Evolutionary conservation across 805 yeast species (phyloP).

Genomic region (Wickerhamomyces xylosicus): DNA sequence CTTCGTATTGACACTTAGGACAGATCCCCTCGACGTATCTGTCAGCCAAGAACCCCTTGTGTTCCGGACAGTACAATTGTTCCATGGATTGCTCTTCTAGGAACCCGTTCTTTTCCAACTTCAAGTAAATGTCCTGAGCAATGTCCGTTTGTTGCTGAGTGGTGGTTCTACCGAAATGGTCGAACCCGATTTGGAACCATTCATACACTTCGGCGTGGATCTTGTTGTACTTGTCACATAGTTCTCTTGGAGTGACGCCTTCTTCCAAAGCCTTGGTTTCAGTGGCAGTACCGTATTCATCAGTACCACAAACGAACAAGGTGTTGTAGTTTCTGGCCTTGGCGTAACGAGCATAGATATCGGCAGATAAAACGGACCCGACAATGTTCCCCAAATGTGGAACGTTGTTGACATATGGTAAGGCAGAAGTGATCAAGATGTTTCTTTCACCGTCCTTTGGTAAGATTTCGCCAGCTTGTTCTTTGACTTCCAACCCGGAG

Average conservation of each 20-base stretch:
- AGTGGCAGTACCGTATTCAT: constrained; percentile 98
- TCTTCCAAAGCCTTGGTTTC: constrained; percentile 98
- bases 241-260: constrained; percentile 73
- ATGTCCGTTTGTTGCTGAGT: constrained; percentile 87
- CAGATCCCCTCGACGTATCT: constrained; percentile 96
- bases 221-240: constrained; percentile 84
- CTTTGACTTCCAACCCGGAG: constrained; percentile 16
- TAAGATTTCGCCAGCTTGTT: constrained; percentile 29
- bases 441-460: constrained; percentile 62
- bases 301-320: constrained; percentile 90
- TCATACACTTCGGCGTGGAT: constrained; percentile 86
- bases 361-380: constrained; percentile 92
- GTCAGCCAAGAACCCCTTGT: constrained; percentile 88
- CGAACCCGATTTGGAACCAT: constrained; percentile 95
- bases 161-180: constrained; percentile 93
- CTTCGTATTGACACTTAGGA: constrained; percentile 90
- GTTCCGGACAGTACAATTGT: constrained; percentile 87
- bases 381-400: constrained; percentile 97
- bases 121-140: constrained; percentile 85
- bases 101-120: constrained; percentile 64
- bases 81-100: constrained; percentile 82
- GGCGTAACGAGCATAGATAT: constrained; percentile 82
- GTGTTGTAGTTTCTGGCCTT: constrained; percentile 85
- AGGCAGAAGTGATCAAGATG: constrained; percentile 85
- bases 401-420: constrained; percentile 96